Base-by-base conservation (phyloP, 1,139 yeast genomes). In the Lodderomyces pseudojiufengensis region DNA sequence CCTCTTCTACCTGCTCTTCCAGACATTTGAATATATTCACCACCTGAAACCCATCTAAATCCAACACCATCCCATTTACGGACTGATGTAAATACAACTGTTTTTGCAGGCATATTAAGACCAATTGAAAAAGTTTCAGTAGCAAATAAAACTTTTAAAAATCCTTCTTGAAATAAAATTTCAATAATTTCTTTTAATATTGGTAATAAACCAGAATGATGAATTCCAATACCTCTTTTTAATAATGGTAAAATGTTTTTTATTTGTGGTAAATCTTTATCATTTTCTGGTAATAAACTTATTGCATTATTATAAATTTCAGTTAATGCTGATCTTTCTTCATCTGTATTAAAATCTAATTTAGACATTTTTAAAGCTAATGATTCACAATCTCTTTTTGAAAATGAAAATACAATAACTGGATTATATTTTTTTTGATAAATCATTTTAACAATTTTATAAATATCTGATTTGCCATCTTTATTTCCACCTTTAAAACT, bases 1-100 rank as follows among this genome's bases (percentile, higher is more conserved):
- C 99, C 98, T 74, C 99, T 85, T 73, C 99, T 90, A 52, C 99
- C 99, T 12, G 99, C 99, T 65, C 99, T 82, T 45, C 99, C 99
- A 29, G 97, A 86, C 99, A 92, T 92, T 65, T 94, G 99, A 51
- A 92, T 94, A 61, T 92, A 94, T 63, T 94, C 99, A 66, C 98
- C 99, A 41, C 97, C 97, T 38, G 96, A 86, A 27, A 94, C 96
- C 97, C 97, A 92, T 62, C 99, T 80, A 69, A 90, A 88, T 18
- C 92, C 94, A 43, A 78, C 80, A 51, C 98, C 98, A 61, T 94
- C 99, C 95, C 96, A 92, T 59, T 94, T 94, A 57, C 98, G 80
- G 10, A 94, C 98, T 29, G 94, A 85, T 0, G 98, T 92, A 61
- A 94, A 94, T 8, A 94, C 98, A 32, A 92, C 99, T 0, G 99